Evolutionary conservation across 2,329 filamentous ascomycete genomes (phyloP).

Genomic region (Cyphellophora europaea): DNA sequence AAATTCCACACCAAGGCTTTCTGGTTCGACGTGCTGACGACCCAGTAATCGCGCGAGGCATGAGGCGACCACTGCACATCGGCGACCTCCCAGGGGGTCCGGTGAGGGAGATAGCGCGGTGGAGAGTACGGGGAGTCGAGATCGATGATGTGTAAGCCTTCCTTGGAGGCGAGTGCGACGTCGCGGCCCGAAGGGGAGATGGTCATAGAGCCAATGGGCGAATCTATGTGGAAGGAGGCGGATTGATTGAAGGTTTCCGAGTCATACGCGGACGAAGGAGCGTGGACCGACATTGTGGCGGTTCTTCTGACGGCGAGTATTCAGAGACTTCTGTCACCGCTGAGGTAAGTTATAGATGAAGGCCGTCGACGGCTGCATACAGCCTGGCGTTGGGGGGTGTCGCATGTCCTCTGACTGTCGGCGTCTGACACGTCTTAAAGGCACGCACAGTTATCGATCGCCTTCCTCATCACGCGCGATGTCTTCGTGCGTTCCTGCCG

Average conservation of each 20-base stretch:
- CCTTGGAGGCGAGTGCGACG: conserved; percentile 78
- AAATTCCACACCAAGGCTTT: conserved; percentile 92
- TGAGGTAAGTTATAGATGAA: no score
- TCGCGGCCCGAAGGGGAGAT: conserved; percentile 89
- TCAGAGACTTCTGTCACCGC: no score
- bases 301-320: no score
- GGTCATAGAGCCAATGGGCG: conserved; percentile 74
- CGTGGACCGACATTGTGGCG: conserved; percentile 28
- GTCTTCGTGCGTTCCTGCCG: no score
- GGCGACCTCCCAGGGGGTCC: conserved; percentile 86
- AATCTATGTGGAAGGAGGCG: conserved; percentile 72
- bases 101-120: conserved; percentile 75
- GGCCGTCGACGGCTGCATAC: no score
- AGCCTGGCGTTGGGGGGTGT: no score
- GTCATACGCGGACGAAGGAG: conserved; percentile 55
- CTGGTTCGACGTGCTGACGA: conserved; percentile 89
- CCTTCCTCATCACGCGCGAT: no score
- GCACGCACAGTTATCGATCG: no score
- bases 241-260: conserved; percentile 82
- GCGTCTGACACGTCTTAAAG: no score
- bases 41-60: conserved; percentile 80
- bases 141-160: conserved; percentile 85
- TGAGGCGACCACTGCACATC: conserved; percentile 98
- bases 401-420: no score
- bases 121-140: conserved; percentile 81